These are phyloP conservation scores for Coleophoma eucalyptorum DNA, from an alignment of 2,329 filamentous ascomycete genomes.

Conservation along the genomic window DNA sequence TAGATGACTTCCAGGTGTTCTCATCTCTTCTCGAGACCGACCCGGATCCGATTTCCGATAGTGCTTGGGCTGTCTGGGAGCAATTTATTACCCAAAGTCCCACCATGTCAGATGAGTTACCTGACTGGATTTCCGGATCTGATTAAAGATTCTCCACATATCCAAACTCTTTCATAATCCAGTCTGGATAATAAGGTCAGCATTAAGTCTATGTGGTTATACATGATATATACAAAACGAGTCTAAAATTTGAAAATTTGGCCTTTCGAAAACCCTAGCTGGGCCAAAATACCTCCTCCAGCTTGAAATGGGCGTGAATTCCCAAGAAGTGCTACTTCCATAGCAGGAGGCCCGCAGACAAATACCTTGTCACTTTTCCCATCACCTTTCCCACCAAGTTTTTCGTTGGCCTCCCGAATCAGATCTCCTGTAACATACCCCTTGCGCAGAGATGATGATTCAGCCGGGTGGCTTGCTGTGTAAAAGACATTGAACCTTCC, in stretches of 20 bases:
- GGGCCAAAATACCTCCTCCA: slow-evolving; percentile 43
- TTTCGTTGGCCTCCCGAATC: slow-evolving; percentile 31
- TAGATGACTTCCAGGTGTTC: too few species aligned
- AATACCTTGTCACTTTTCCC: slow-evolving; percentile 54
- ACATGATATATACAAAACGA: too few species aligned
- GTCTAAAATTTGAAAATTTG: slow-evolving; percentile 55
- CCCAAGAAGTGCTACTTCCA: slow-evolving; percentile 56
- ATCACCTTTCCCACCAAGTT: slow-evolving; percentile 37
- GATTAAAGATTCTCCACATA: too few species aligned
- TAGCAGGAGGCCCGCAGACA: slow-evolving; percentile 64
- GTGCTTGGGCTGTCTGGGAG: too few species aligned
- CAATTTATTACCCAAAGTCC: too few species aligned
- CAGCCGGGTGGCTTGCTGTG: slow-evolving; percentile 45
- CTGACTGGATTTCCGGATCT: too few species aligned
- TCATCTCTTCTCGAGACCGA: too few species aligned
- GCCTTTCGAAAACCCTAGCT: slow-evolving; percentile 53
- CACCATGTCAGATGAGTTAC: too few species aligned
- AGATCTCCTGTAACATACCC: slow-evolving; percentile 57
- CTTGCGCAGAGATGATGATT: slow-evolving; percentile 39
- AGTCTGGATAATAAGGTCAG: too few species aligned
- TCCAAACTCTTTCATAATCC: too few species aligned
- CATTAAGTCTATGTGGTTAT: too few species aligned
- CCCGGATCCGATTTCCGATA: too few species aligned
- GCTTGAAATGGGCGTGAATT: slow-evolving; percentile 26
- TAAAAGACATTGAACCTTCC: slow-evolving; percentile 55